Evolutionary conservation across 192 early-diverging fungal species (phyloP), one percentile per base, ranked within the genome.

Genomic region (Backusella sp.): DNA sequence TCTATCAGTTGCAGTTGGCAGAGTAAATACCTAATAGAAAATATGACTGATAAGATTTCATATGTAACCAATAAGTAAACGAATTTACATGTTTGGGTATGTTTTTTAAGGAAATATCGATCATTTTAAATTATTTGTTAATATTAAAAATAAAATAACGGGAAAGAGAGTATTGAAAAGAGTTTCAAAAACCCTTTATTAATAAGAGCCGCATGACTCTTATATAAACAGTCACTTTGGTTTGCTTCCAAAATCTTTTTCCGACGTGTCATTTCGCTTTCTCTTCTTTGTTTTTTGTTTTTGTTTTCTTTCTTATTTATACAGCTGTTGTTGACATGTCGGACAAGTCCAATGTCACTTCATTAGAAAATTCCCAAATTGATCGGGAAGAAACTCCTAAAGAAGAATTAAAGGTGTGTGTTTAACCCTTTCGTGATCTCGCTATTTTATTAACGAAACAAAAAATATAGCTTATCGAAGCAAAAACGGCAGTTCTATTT

Each of bases 1-100:
- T 75, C 74, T 77, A 77, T 87, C 86, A 5, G 81, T 82, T 23
- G 86, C 81, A 7, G 79, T 86, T 26, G 86, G 86, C 39, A 88
- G 52, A 66, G 82, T 84, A 77, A 88, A 88, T 14, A 72, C 70
- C 75, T 76, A 76, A 62, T 12, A 59, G 26, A 21, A 56, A 56
- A 21, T 7, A 26, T 59, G 8, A 59, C 23, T 59, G 11, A 59
- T 26, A 59, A 12, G 3, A 59, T 59, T 59, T 23, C 1, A 59
- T 59, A 12, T 23, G 12, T 21, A 26, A 59, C 53, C 23, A 59
- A 59, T 5, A 59, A 59, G 11, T 59, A 23, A 28, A 23, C 23
- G 7, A 3, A 11, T 26, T 26, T 59, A 59, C 53, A 59, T 59
- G 53, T 59, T 59, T 59, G n/a, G 53, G 53, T 59, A 59, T 59